Conservation (phyloP, 2,329 filamentous ascomycete genomes). For the Polytolypa hystricis region DNA sequence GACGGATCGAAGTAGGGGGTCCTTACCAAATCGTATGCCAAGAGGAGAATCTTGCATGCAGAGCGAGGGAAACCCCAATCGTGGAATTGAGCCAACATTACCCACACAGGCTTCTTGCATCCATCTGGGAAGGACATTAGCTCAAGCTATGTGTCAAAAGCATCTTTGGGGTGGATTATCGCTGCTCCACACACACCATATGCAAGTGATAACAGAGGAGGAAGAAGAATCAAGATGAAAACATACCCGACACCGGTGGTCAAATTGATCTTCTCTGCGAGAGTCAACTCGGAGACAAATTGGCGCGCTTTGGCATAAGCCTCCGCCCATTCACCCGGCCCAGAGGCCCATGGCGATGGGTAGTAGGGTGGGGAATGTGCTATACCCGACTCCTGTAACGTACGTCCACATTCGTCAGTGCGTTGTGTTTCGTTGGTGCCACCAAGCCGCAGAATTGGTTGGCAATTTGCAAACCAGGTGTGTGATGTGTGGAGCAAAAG, state of each 20-base stretch:
- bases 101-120: conserved; percentile 64
- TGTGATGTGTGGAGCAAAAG: background rate
- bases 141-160: no score
- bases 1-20: no score
- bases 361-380: conserved; percentile 56
- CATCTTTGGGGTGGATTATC: no score
- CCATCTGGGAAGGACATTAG: conserved; percentile 45
- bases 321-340: conserved; percentile 60
- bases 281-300: conserved; percentile 73
- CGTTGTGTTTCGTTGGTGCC: background rate
- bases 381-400: conserved; percentile 8
- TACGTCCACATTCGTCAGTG: background rate
- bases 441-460: no score
- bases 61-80: conserved; percentile 53
- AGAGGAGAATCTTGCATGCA: conserved; percentile 81
- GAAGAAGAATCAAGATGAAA: background rate
- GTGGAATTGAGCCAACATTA: conserved; percentile 44
- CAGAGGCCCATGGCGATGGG: conserved; percentile 78
- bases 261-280: conserved; percentile 85
- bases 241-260: conserved; percentile 78
- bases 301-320: conserved; percentile 65
- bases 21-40: conserved; percentile 57
- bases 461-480: no score
- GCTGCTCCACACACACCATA: conserved; percentile 4
- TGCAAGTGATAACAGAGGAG: background rate